Evolutionary conservation across 1,284 basidiomycete species (phyloP), one percentile per base, ranked within the genome.

Genomic region (Coniferiporia sulphurascens): DNA sequence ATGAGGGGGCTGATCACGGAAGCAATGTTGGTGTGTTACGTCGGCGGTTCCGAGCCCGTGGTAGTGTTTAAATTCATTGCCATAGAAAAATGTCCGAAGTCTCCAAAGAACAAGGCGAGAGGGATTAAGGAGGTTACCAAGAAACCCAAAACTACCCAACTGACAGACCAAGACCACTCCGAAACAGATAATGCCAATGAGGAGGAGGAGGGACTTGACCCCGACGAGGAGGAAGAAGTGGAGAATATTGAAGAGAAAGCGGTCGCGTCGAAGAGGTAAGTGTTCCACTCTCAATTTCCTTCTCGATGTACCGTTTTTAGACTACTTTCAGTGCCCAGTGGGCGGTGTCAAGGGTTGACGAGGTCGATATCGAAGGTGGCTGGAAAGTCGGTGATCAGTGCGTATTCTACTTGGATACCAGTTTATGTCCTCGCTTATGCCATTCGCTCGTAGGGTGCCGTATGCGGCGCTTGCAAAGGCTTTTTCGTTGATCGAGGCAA

Each of bases 391-490:
- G 93, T 27, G 80, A 89, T 65, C 83, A 93, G 93, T 95, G 68
- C 66, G 91, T 79, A 38, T 27, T 15, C 44, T 44, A 27, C 2
- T 27, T 9, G 51, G 17, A 55, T 21, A 12, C 22, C 46, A 51
- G 48, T 21, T 22, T 55, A n/a, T 57, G 35, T 59, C 68, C 58
- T 41, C 19, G 3, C 52, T 35, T 51, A 38, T 17, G 19, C 9
- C 8, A 54, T 22, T 9, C 5, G 27, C 27, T 27, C 27, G 27
- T 63, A 96, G 95, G 1, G 89, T 98, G 10, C 96, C 97, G 0
- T 99, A 99, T 71, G 87, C 92, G 8, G 92, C 95, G 1, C 81
- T 99, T 27, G 87, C 94, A 1, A 87, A 92, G 63, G 86, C 91
- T 0, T 99, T 99, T 70, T 82, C 87, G 35, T 77, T 91, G 55